phyloP scores from a whole-genome alignment of 2,329 filamentous ascomycete genomes.

The Lecanicillium sp. region DNA sequence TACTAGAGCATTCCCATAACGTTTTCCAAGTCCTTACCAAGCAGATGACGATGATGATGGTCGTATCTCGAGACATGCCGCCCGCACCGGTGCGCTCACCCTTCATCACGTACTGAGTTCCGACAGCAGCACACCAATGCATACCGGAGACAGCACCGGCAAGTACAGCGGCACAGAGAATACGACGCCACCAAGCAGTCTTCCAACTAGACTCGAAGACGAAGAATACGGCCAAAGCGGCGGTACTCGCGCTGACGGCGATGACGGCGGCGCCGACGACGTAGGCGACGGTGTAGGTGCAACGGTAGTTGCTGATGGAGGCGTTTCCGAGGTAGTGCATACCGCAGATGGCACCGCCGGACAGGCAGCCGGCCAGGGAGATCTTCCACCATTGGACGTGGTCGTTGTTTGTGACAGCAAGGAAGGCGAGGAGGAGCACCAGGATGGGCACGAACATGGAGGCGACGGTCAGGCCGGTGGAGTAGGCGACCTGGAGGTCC shows the following conservation, averaged over 20 bases:
- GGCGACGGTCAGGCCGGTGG: constrained; percentile 61
- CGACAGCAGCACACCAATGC: constrained; percentile 76
- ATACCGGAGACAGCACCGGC: constrained; percentile 74
- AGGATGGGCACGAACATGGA: constrained; percentile 77
- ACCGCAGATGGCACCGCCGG: constrained; percentile 69
- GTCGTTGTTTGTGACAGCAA: constrained; percentile 57
- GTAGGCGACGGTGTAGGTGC: constrained; percentile 52
- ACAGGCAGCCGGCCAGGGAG: constrained; percentile 58
- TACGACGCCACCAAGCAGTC: constrained; percentile 69
- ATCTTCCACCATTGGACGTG: constrained; percentile 53
- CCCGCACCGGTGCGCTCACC: constrained; percentile 28
- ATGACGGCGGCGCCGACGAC: constrained; percentile 66
- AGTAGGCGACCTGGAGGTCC: constrained; percentile 68
- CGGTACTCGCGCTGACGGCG: constrained; percentile 63
- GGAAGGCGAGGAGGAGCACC: constrained; percentile 67
- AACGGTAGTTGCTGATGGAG: constrained; percentile 70
- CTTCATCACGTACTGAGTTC: constrained; percentile 60
- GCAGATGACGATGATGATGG: constrained; percentile 67
- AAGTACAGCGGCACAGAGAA: constrained; percentile 59
- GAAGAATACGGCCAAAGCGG: constrained; percentile 72
- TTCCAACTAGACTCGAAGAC: constrained; percentile 71
- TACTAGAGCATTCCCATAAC: neutral
- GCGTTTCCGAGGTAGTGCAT: constrained; percentile 90
- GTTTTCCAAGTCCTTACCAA: constrained; percentile 31
- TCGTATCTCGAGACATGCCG: constrained; percentile 52